phyloP scores from a whole-genome alignment of 2,329 filamentous ascomycete genomes.

The Diaporthe sp. region DNA sequence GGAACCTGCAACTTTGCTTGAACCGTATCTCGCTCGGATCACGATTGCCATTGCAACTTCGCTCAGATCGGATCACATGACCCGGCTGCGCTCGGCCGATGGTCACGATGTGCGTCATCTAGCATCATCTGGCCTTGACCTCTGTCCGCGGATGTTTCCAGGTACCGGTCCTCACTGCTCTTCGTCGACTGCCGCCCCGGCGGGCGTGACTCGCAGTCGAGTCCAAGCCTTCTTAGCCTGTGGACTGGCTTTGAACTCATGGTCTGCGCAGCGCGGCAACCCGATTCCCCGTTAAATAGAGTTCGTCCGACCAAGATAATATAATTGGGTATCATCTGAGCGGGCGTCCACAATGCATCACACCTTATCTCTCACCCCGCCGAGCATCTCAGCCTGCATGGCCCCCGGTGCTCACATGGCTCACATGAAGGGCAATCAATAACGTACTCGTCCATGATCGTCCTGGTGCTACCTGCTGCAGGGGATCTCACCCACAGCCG shows the following conservation, averaged over 20 bases:
- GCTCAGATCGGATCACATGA: constrained; percentile 14
- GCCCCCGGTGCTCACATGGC: background rate
- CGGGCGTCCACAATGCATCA: constrained; percentile 26
- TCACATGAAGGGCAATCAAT: constrained; percentile 20
- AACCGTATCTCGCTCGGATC: constrained; percentile 19
- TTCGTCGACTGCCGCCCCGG: background rate
- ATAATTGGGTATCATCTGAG: constrained; percentile 23
- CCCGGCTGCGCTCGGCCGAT: constrained; percentile 26
- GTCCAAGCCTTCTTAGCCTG: constrained; percentile 31
- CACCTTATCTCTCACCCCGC: constrained; percentile 24
- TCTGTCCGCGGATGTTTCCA: background rate
- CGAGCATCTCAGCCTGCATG: constrained; percentile 4
- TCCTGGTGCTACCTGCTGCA: constrained; percentile 13
- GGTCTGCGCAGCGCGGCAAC: constrained; percentile 16
- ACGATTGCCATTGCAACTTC: background rate
- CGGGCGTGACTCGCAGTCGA: constrained; percentile 18
- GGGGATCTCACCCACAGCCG: background rate
- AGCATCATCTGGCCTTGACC: constrained; percentile 9
- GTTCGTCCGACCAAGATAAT: constrained; percentile 26
- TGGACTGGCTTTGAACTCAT: constrained; percentile 23
- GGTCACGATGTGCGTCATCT: constrained; percentile 8
- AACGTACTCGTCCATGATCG: background rate
- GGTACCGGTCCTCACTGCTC: background rate
- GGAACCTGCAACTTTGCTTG: background rate
- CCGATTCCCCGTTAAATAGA: constrained; percentile 25